Conservation (phyloP, 129 eudicot species). For the Daucus carota region DNA sequence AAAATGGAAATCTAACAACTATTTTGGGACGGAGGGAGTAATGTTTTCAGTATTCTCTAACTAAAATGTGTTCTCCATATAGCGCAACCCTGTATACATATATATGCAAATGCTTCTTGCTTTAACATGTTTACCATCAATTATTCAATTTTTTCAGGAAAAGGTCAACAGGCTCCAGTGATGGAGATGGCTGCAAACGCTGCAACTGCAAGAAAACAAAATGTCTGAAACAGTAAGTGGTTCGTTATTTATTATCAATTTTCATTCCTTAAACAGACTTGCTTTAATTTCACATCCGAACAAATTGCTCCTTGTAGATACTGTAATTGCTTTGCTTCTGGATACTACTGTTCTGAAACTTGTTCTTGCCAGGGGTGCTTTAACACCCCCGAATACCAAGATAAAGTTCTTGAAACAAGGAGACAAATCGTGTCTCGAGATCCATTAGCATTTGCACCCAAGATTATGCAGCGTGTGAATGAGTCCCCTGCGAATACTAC, state of each 20-base stretch:
- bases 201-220: slow-evolving; percentile 77
- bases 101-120: not conserved
- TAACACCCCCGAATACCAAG: slow-evolving; percentile 54
- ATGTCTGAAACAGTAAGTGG: slow-evolving; percentile 84
- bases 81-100: too few species aligned
- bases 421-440: slow-evolving; percentile 48
- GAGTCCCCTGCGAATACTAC: slow-evolving; percentile 27
- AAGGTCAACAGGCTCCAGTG: slow-evolving; percentile 24
- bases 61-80: too few species aligned
- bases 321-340: slow-evolving; percentile 84
- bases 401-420: slow-evolving; percentile 43
- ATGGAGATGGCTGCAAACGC: slow-evolving; percentile 52
- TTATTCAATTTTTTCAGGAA: slow-evolving; percentile 33
- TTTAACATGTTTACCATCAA: slow-evolving; percentile 1
- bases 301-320: slow-evolving; percentile 38
- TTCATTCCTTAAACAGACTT: not conserved
- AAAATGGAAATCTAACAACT: too few species aligned
- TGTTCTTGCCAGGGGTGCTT: slow-evolving; percentile 80
- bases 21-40: too few species aligned
- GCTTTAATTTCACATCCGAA: not conserved
- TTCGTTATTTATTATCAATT: slow-evolving; percentile 3
- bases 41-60: too few species aligned
- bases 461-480: slow-evolving; percentile 24
- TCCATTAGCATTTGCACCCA: slow-evolving; percentile 75
- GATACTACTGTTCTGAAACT: slow-evolving; percentile 48